These are phyloP conservation scores for Lactifluus echinatus DNA, from an alignment of 768 basidiomycete genomes.

Conservation along the genomic window DNA sequence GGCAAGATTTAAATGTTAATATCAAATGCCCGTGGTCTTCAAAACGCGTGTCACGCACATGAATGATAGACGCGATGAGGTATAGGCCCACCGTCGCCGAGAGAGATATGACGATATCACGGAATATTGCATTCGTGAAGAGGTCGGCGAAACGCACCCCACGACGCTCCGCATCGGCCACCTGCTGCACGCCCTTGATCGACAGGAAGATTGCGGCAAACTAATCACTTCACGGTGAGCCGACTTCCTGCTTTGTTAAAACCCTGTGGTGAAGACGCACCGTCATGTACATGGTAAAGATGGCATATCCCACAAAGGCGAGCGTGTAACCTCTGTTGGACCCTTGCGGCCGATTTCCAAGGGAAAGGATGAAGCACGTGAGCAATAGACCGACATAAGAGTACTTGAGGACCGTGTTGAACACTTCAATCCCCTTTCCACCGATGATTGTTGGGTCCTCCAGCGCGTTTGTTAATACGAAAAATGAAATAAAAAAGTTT, in stretches of 20 bases:
- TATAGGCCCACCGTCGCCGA: constrained; percentile 88
- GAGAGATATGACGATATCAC: constrained; percentile 80
- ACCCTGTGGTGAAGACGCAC: constrained; percentile 33
- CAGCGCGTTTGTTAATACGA: constrained; percentile 65
- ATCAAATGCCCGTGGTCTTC: constrained; percentile 10
- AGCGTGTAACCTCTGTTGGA: constrained; percentile 79
- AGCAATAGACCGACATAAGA: constrained; percentile 82
- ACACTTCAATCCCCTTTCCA: constrained; percentile 48
- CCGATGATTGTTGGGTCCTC: constrained; percentile 54
- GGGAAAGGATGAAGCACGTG: constrained; percentile 76
- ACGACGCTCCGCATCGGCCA: constrained; percentile 39
- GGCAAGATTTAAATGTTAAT: not conserved
- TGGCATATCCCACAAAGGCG: constrained; percentile 78
- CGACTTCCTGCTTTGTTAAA: not conserved
- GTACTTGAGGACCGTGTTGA: constrained; percentile 78
- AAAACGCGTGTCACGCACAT: constrained; percentile 47
- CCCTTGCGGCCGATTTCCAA: constrained; percentile 91
- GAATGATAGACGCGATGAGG: constrained; percentile 69
- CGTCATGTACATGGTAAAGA: constrained; percentile 97
- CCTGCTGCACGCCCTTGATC: constrained; percentile 63
- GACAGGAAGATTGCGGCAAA: constrained; percentile 74
- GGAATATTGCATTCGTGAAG: constrained; percentile 72
- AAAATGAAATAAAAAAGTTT: constrained; percentile 88
- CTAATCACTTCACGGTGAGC: constrained; percentile 30
- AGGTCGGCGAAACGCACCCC: constrained; percentile 48